phyloP scores from a whole-genome alignment of 2,329 filamentous ascomycete species.

The Dissoconium aciculare region DNA sequence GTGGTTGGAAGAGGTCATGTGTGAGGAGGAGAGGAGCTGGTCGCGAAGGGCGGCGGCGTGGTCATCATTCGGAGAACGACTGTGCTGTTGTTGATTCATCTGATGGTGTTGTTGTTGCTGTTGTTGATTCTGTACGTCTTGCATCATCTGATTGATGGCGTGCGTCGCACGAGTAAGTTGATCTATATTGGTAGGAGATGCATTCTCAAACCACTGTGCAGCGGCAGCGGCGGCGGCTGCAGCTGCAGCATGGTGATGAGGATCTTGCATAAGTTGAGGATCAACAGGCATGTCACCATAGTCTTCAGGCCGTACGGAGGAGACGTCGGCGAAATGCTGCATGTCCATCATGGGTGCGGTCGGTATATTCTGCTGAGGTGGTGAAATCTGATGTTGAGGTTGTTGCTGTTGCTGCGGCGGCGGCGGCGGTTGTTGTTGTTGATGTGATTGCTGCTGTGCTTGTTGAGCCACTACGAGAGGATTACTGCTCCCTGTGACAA shows the following conservation, averaged over 20 bases:
- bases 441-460: conserved; percentile 2
- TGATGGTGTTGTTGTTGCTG: too few species aligned
- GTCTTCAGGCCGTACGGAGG: conserved; percentile 14
- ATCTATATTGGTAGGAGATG: neutral
- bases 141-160: neutral
- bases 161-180: neutral
- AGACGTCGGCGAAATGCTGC: conserved; percentile 15
- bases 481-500: neutral
- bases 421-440: conserved; percentile 1
- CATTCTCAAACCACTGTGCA: neutral
- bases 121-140: too few species aligned
- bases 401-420: conserved; percentile 12
- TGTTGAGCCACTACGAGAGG: neutral
- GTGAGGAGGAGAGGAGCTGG: too few species aligned
- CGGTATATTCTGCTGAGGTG: conserved; percentile 11
- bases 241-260: neutral
- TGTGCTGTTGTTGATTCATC: too few species aligned
- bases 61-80: too few species aligned
- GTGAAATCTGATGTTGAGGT: conserved; percentile 14
- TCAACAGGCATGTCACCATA: conserved; percentile 43
- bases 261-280: conserved; percentile 40
- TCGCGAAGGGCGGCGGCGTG: too few species aligned
- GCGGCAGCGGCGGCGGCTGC: neutral
- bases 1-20: too few species aligned
- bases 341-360: conserved; percentile 23